These are phyloP conservation scores for Verticillium klebahnii DNA, from an alignment of 2,329 filamentous ascomycete species.

Conservation along the genomic window DNA sequence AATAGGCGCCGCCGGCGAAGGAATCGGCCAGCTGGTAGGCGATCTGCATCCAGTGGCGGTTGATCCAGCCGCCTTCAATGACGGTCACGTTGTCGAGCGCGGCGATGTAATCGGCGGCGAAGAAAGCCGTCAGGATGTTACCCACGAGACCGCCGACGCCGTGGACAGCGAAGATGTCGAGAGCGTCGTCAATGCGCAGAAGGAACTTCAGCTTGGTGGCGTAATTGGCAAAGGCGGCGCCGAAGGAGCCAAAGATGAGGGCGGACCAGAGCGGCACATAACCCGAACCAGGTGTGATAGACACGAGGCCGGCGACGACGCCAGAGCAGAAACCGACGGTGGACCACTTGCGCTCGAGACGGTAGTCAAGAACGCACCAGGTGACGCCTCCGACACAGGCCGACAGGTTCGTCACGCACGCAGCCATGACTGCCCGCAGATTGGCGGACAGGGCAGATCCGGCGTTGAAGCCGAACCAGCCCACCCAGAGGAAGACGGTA, in stretches of 20 bases:
- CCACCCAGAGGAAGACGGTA: constrained; percentile 91
- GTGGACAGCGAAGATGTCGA: constrained; percentile 86
- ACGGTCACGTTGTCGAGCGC: constrained; percentile 65
- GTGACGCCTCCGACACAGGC: constrained; percentile 82
- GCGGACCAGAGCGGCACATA: constrained; percentile 83
- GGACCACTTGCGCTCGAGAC: constrained; percentile 86
- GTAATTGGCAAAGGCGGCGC: constrained; percentile 78
- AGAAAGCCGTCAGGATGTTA: constrained; percentile 75
- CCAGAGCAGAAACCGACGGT: constrained; percentile 92
- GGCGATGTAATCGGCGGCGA: constrained; percentile 80
- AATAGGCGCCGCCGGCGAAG: constrained; percentile 69
- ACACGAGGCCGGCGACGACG: constrained; percentile 80
- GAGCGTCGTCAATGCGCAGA: constrained; percentile 73
- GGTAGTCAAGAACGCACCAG: constrained; percentile 86
- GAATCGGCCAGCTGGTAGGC: constrained; percentile 83
- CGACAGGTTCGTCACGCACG: constrained; percentile 78
- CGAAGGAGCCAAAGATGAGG: constrained; percentile 71
- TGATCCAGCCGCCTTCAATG: constrained; percentile 76
- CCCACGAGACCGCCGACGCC: constrained; percentile 73
- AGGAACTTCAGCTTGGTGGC: constrained; percentile 88
- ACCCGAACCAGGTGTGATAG: constrained; percentile 79
- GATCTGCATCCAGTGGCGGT: constrained; percentile 78
- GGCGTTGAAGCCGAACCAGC: constrained; percentile 94
- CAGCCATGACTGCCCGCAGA: constrained; percentile 80
- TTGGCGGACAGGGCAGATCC: constrained; percentile 79